These are phyloP conservation scores for Trichoderma sp. DNA, from an alignment of 2,329 filamentous ascomycete species.

Conservation along the genomic window DNA sequence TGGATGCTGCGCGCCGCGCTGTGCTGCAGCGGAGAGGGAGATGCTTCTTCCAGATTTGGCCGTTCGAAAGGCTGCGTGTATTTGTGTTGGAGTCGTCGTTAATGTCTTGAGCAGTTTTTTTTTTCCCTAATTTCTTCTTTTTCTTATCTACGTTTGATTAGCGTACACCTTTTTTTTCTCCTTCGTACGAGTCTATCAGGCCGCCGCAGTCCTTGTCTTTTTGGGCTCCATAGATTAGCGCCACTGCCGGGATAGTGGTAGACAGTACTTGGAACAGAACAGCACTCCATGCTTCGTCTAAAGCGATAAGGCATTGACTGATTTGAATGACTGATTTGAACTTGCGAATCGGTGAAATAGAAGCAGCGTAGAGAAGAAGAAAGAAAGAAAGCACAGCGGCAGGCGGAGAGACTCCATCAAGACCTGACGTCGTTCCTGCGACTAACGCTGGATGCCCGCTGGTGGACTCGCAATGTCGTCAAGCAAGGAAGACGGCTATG, in stretches of 20 bases:
- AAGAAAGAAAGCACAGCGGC: not conserved
- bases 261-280: not conserved
- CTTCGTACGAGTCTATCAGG: not conserved
- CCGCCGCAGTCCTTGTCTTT: constrained; percentile 19
- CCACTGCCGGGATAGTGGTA: constrained; percentile 24
- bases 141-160: not conserved
- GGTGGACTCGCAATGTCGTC: not conserved
- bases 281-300: not conserved
- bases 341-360: not conserved
- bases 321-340: no score
- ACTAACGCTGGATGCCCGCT: not conserved
- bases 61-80: not conserved
- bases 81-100: not conserved
- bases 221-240: constrained; percentile 29
- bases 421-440: not conserved
- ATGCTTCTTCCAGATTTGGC: not conserved
- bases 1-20: not conserved
- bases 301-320: constrained; percentile 10
- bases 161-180: not conserved
- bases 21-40: not conserved
- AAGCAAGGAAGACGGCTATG: not conserved
- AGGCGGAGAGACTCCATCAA: not conserved
- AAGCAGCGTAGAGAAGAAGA: not conserved
- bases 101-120: not conserved
- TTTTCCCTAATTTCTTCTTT: not conserved